Conservation (phyloP, 441 rosid species). For the Erodium chrysanthum region DNA sequence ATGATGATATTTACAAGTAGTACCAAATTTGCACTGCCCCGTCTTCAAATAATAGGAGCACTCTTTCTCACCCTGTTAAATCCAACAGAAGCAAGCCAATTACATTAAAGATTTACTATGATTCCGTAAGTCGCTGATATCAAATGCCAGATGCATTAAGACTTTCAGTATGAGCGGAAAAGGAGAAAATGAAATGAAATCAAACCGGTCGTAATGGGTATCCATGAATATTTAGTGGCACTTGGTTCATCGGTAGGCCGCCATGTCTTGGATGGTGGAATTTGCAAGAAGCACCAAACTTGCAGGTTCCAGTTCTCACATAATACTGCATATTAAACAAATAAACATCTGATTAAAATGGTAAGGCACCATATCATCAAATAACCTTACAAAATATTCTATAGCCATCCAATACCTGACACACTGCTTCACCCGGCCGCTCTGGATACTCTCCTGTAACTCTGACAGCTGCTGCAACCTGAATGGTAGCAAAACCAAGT, state of each 20-base stretch:
- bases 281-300: slow-evolving; percentile 9
- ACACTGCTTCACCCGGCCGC: slow-evolving; percentile 65
- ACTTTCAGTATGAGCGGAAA: neutral
- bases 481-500: slow-evolving; percentile 18
- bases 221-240: slow-evolving; percentile 57
- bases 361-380: neutral
- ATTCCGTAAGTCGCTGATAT: neutral
- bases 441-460: slow-evolving; percentile 89
- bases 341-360: neutral
- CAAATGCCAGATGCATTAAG: neutral
- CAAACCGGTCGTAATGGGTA: slow-evolving; percentile 85
- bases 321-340: neutral
- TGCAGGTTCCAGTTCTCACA: neutral
- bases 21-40: slow-evolving; percentile 85
- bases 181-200: slow-evolving; percentile 17
- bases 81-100: slow-evolving; percentile 5
- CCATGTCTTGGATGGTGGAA: slow-evolving; percentile 24
- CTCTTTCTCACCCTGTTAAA: slow-evolving; percentile 58
- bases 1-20: slow-evolving; percentile 84
- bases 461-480: slow-evolving; percentile 91
- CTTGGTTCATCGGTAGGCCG: slow-evolving; percentile 40
- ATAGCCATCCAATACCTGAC: slow-evolving; percentile 42
- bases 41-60: slow-evolving; percentile 89
- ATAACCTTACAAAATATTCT: neutral
- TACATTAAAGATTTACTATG: slow-evolving; percentile 1